Conservation (phyloP, 306 rosid species). For the Astragalus glycyphyllos region DNA sequence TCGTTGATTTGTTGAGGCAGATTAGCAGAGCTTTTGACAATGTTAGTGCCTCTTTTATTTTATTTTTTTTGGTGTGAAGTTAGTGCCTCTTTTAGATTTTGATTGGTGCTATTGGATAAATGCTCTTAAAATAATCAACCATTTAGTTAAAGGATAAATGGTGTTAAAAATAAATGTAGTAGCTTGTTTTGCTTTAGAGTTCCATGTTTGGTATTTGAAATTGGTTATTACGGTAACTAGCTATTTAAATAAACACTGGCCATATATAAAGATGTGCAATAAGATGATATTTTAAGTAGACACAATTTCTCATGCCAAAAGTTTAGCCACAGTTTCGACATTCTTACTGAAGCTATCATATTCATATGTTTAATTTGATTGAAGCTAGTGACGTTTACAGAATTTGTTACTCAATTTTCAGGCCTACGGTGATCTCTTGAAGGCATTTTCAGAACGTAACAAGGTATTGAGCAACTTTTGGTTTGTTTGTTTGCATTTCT, state of each 20-base stretch:
- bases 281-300: background rate
- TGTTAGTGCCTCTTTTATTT: conserved; percentile 55
- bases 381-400: background rate
- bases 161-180: background rate
- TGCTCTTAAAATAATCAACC: too few relatives aligned
- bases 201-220: too few relatives aligned
- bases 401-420: conserved; percentile 50
- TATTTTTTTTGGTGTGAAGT: conserved; percentile 39
- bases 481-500: conserved; percentile 30
- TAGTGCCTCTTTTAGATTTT: conserved; percentile 42
- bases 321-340: background rate
- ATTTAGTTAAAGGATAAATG: background rate
- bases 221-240: background rate
- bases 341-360: background rate
- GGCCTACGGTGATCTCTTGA: conserved; percentile 87
- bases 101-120: background rate
- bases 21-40: conserved; percentile 90
- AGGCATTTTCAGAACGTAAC: conserved; percentile 88
- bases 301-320: background rate
- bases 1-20: conserved; percentile 88
- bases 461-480: conserved; percentile 57
- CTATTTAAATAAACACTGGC: background rate
- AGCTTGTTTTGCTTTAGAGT: background rate
- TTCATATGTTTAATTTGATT: conserved; percentile 12
- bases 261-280: background rate